Evolutionary conservation across 805 yeast species (phyloP).

Genomic region (Starmerella riodocensis): DNA sequence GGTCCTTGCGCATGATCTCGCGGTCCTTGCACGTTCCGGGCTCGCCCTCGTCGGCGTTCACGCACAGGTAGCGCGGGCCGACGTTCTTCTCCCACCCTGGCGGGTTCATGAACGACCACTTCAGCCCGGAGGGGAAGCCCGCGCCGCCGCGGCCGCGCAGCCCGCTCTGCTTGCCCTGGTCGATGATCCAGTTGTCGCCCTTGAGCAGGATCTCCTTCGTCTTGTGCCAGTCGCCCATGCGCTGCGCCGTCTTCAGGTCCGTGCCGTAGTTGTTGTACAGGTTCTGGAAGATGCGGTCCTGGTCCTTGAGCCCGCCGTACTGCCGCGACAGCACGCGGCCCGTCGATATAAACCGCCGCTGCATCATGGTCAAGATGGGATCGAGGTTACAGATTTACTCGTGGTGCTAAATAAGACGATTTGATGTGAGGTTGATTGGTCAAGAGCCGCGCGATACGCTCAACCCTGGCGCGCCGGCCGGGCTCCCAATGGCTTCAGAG

Average conservation of each 20-base stretch:
- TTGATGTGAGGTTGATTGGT: conserved; percentile 10
- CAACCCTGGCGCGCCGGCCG: too few species aligned
- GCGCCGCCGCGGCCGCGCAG: conserved; percentile 90
- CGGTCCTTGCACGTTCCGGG: conserved; percentile 92
- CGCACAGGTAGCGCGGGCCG: conserved; percentile 82
- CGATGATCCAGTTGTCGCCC: conserved; percentile 84
- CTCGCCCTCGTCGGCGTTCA: conserved; percentile 90
- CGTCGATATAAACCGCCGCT: conserved; percentile 18
- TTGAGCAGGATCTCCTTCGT: conserved; percentile 72
- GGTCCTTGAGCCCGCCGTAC: conserved; percentile 67
- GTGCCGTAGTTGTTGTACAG: conserved; percentile 62
- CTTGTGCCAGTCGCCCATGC: conserved; percentile 85
- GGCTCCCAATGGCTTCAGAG: too few species aligned
- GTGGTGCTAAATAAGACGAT: too few species aligned
- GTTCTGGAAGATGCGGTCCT: conserved; percentile 79
- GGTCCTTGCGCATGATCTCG: conserved; percentile 81
- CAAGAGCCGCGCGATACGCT: neutral
- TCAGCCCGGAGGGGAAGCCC: conserved; percentile 81
- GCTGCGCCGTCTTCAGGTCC: conserved; percentile 58
- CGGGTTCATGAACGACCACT: conserved; percentile 91
- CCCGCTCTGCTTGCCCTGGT: conserved; percentile 73
- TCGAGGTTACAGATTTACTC: too few species aligned
- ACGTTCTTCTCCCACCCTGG: conserved; percentile 87
- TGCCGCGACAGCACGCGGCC: conserved; percentile 26
- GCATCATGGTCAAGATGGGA: conserved; percentile 5